Base-by-base conservation (phyloP, 768 basidiomycete genomes). In the Suillus americanus region DNA sequence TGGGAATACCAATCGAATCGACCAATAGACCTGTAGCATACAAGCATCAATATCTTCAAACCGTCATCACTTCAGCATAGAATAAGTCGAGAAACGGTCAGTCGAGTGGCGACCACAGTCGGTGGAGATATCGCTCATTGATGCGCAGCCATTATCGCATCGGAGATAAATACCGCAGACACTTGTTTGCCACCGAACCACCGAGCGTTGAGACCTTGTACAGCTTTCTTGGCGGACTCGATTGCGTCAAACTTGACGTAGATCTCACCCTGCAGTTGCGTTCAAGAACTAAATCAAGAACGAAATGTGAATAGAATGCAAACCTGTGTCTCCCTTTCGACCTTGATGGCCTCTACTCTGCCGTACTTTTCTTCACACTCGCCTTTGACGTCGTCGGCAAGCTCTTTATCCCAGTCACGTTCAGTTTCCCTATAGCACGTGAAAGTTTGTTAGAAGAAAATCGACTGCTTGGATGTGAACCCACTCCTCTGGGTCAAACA, bases 401-500 rank as follows among this genome's bases (percentile, higher is more conserved):
- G 89, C 64, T 99, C 97, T 66, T 86, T 92, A 73, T 99, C 94
- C 97, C 97, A 99, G 72, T 98, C 93, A 53, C 85, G 86, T 67
- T 95, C 97, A 16, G 94, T 95, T 83, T 99, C 97, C 76, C 94
- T 97, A 71, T 18, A 65, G 64, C 20, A 65, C 28, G 40, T 1
- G 65, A 70, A 40, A 66, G 63, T 60, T 51, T 25, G 35, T 50
- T 18, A 35, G 3, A 67, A 28, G 25, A 57, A 62, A 20, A 63
- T 41, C 28, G 61, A 51, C 33, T 55, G 18, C 43, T 45, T 38
- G 64, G 66, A 41, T 38, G 14, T 40, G 35, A 30, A 78, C 92
- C 60, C 72, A 97, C 95, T 97, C 93, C 78, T 94, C 95, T n/a
- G 97, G 94, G 73, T 92, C 83, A 75, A 99, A 99, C 93, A 98